These are phyloP conservation scores for Trypanosoma melophagium DNA, from an alignment of 208 protist species.

Conservation along the genomic window DNA sequence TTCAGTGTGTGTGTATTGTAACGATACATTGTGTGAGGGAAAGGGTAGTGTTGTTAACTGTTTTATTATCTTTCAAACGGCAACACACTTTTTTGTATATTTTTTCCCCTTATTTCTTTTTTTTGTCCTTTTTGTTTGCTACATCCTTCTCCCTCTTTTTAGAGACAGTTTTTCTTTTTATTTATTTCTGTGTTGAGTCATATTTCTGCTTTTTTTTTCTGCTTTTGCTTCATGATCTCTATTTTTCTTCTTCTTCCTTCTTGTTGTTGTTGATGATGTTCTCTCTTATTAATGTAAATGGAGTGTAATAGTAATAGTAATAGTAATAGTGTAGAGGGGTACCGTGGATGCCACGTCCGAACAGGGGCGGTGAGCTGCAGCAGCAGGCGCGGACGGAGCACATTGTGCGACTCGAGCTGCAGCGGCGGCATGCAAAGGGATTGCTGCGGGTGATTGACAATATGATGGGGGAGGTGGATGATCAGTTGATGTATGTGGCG, in stretches of 20 bases:
- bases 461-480: slow-evolving; percentile 68
- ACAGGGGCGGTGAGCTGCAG: slow-evolving; percentile 9
- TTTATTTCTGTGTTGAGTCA: not conserved
- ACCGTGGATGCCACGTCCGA: too few species aligned
- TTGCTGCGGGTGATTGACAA: slow-evolving; percentile 61
- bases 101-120: not conserved
- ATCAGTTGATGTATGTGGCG: slow-evolving; percentile 76
- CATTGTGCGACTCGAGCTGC: slow-evolving; percentile 79
- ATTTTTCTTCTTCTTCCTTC: too few species aligned
- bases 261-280: not conserved
- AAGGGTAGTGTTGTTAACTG: too few species aligned
- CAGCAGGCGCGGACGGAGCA: slow-evolving; percentile 71
- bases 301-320: too few species aligned
- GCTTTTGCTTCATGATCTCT: too few species aligned
- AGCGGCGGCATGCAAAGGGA: slow-evolving; percentile 76
- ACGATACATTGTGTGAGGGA: not conserved
- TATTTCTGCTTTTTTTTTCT: not conserved
- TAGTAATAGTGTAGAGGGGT: too few species aligned
- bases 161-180: not conserved
- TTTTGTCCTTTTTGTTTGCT: not conserved
- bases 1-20: not conserved
- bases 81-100: not conserved
- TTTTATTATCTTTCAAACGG: too few species aligned
- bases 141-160: not conserved
- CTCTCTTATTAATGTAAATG: slow-evolving; percentile 12